Evolutionary conservation across 306 rosid genomes (phyloP), one percentile per base, ranked within the genome.

Genomic region (Quercus mongolica): DNA sequence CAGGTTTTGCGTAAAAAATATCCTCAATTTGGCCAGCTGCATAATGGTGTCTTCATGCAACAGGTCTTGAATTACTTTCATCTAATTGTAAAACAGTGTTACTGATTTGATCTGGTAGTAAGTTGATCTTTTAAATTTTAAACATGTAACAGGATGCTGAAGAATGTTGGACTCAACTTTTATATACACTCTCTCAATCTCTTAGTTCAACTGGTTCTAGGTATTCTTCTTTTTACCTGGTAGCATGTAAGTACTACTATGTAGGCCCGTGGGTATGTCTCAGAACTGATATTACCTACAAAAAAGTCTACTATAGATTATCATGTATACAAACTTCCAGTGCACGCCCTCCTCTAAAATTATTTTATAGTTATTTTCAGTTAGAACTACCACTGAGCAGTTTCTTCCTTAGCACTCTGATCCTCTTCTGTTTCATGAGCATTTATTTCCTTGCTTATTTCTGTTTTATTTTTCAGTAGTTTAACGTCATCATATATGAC

Each of bases 101-200:
- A 52, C 33, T 26, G 65, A 70, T 76, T 57, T 57, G 3, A 38
- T 75, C 61, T 38, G 70, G 58, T 77, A 46, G 67, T 83, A 41
- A 74, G 21, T 46, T 69, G 74, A 75, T 69, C 26, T 14, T 35
- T 75, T 83, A 59, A 68, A 72, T 76, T 69, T 46, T 74, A 62
- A 80, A 56, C 85, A 72, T 73, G 69, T 75, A 21, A 84, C 87
- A 96, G 99, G 99, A 96, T 78, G 98, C 99, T 81, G 98, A 96
- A 93, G 99, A 96, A 86, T 96, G 99, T 89, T 96, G 99, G 99
- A 91, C 99, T 23, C 99, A 96, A 83, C 90, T 96, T 89, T 78
- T 96, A 26, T 93, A 91, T 88, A 93, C 97, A 3, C 97, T 96
- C 79, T 96, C 99, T 77, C 99, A 91, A 85, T 93, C 99, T 74